Evolutionary conservation across 2,329 filamentous ascomycete genomes (phyloP).

Genomic region (Fusarium sp.): DNA sequence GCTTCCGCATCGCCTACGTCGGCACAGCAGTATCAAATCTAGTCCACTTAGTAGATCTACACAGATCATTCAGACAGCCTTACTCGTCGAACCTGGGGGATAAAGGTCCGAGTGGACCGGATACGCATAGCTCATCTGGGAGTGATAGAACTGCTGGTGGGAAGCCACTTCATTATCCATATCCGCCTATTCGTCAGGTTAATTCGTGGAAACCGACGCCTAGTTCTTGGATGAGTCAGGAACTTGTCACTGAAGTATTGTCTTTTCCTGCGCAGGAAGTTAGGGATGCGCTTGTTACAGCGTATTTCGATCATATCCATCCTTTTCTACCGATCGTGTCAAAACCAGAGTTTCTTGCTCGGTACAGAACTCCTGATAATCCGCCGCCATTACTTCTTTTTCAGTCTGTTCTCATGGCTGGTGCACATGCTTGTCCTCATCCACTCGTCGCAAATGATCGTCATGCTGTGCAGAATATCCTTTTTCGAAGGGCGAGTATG

Average conservation of each 20-base stretch:
- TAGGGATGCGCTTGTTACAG: conserved; percentile 37
- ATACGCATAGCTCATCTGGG: conserved; percentile 23
- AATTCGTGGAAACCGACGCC: conserved; percentile 41
- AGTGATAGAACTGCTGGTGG: conserved; percentile 21
- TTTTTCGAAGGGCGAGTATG: conserved; percentile 42
- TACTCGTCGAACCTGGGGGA: too few relatives aligned
- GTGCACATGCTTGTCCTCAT: conserved; percentile 40
- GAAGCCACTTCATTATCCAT: conserved; percentile 38
- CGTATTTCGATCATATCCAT: conserved; percentile 44
- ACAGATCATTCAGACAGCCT: conserved; percentile 40
- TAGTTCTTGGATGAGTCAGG: conserved; percentile 38
- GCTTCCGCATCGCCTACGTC: conserved; percentile 44
- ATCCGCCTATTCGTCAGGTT: conserved; percentile 40
- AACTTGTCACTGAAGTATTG: conserved; percentile 36
- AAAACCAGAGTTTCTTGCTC: conserved; percentile 40
- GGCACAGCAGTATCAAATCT: conserved; percentile 43
- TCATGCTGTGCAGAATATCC: conserved; percentile 43
- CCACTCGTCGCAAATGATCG: conserved; percentile 40
- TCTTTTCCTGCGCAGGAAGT: conserved; percentile 43
- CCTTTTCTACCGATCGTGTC: conserved; percentile 42
- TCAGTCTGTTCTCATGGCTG: conserved; percentile 43
- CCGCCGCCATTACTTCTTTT: conserved; percentile 37
- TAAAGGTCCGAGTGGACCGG: too few relatives aligned
- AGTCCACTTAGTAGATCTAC: conserved; percentile 39
- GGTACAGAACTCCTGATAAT: conserved; percentile 37